These are phyloP conservation scores for Rosa persica DNA, from an alignment of 306 rosid genomes.

Conservation along the genomic window DNA sequence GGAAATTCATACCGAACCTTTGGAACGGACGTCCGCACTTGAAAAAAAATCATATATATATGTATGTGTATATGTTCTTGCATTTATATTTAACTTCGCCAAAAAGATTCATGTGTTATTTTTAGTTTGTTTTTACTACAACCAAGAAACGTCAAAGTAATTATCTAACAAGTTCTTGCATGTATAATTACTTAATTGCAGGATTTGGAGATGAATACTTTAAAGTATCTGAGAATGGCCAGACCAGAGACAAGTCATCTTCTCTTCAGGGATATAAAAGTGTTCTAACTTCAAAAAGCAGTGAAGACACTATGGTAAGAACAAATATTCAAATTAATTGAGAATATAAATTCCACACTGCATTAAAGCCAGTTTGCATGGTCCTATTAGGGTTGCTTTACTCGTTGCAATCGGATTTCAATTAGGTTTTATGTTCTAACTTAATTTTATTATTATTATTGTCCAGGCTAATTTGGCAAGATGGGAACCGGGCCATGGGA, in stretches of 20 bases:
- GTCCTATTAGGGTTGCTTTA: too few relatives aligned
- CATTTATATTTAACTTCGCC: background rate
- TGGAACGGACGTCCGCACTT: too few relatives aligned
- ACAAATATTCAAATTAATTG: background rate
- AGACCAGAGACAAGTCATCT: background rate
- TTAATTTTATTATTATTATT: background rate
- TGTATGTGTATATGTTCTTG: background rate
- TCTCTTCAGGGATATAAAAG: conserved; percentile 18
- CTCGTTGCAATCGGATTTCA: background rate
- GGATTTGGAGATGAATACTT: conserved; percentile 31
- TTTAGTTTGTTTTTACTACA: too few relatives aligned
- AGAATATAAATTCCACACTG: background rate
- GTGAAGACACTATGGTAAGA: conserved; percentile 26
- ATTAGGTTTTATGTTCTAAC: background rate
- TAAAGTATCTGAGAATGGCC: background rate
- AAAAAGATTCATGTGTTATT: too few relatives aligned
- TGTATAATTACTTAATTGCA: background rate
- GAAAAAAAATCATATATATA: too few relatives aligned
- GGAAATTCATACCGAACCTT: too few relatives aligned
- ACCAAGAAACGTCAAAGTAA: too few relatives aligned
- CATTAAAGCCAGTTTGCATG: background rate
- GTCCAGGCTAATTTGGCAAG: conserved; percentile 32
- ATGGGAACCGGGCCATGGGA: conserved; percentile 31
- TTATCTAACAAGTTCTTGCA: background rate
- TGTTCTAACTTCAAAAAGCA: conserved; percentile 19